phyloP scores from a whole-genome alignment of 2,329 filamentous ascomycete species.

The Aspergillus tubingensis region DNA sequence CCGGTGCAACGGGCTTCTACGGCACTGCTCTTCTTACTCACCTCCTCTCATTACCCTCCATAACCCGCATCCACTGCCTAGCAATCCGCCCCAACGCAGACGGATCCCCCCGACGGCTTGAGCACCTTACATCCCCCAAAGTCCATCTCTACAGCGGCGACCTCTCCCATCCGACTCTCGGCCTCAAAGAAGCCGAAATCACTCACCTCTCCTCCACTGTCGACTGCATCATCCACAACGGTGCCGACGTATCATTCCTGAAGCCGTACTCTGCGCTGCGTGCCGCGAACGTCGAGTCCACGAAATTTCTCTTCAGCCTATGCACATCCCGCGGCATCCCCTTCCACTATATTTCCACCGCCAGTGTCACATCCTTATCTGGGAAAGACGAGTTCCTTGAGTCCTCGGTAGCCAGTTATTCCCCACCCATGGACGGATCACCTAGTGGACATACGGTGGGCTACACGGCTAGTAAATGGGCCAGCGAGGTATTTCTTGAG shows the following conservation, averaged over 20 bases:
- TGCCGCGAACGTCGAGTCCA: conserved; percentile 28
- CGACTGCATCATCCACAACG: conserved; percentile 58
- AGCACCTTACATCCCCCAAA: conserved; percentile 24
- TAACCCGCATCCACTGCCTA: conserved; percentile 48
- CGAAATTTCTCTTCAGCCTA: conserved; percentile 24
- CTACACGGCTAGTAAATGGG: conserved; percentile 45
- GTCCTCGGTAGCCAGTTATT: conserved; percentile 13
- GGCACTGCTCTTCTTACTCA: conserved; percentile 40
- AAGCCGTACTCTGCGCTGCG: conserved; percentile 32
- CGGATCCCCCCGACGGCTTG: neutral
- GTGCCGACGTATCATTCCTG: conserved; percentile 41
- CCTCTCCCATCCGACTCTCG: conserved; percentile 39
- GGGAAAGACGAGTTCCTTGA: conserved; percentile 19
- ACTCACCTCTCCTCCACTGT: conserved; percentile 30
- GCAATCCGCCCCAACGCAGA: conserved; percentile 28
- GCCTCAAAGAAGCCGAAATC: conserved; percentile 37
- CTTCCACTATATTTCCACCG: conserved; percentile 36
- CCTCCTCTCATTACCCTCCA: conserved; percentile 34
- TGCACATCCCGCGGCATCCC: conserved; percentile 24
- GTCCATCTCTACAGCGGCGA: conserved; percentile 42
- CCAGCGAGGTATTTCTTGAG: conserved; percentile 42
- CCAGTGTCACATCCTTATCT: conserved; percentile 35
- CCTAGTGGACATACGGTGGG: conserved; percentile 24
- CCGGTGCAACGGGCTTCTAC: conserved; percentile 42
- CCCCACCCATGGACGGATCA: conserved; percentile 28